Evolutionary conservation across 1,284 basidiomycete species (phyloP).

Genomic region (Heterobasidion irregulare): DNA sequence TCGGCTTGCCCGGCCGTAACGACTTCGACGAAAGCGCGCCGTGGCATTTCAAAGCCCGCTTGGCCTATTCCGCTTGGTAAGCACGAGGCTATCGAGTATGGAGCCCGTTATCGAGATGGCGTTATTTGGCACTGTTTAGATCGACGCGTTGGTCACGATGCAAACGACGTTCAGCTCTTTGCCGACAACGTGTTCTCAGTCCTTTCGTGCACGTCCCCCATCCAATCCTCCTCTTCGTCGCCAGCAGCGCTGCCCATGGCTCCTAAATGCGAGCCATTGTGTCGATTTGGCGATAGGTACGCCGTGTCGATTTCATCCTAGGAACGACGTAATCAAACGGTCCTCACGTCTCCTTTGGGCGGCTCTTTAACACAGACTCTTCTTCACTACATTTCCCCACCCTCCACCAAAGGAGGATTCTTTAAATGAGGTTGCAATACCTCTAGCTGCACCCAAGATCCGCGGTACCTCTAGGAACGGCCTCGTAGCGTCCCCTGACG

Average conservation of each 20-base stretch:
- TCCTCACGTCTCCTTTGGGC: background rate
- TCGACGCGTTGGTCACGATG: background rate
- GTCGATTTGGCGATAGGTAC: constrained; percentile 68
- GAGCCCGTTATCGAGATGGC: constrained; percentile 1
- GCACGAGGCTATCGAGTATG: no score
- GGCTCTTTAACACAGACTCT: constrained; percentile 51
- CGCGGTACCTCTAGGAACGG: constrained; percentile 48
- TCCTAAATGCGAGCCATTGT: constrained; percentile 63
- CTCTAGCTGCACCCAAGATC: constrained; percentile 46
- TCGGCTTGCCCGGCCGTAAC: no score
- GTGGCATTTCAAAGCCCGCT: no score
- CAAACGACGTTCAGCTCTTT: background rate
- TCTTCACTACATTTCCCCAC: constrained; percentile 74
- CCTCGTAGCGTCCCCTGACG: constrained; percentile 57
- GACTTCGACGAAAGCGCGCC: no score
- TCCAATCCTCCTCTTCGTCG: constrained; percentile 1
- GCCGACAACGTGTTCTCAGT: constrained; percentile 8
- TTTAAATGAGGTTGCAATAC: constrained; percentile 49
- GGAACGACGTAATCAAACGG: background rate
- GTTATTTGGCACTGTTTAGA: constrained; percentile 8
- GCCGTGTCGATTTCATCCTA: constrained; percentile 8
- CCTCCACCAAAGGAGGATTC: constrained; percentile 55
- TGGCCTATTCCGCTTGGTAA: no score
- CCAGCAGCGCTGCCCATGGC: constrained; percentile 25
- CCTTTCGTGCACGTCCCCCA: background rate